Conservation (phyloP, 306 rosid species). For the Castanea crenata region DNA sequence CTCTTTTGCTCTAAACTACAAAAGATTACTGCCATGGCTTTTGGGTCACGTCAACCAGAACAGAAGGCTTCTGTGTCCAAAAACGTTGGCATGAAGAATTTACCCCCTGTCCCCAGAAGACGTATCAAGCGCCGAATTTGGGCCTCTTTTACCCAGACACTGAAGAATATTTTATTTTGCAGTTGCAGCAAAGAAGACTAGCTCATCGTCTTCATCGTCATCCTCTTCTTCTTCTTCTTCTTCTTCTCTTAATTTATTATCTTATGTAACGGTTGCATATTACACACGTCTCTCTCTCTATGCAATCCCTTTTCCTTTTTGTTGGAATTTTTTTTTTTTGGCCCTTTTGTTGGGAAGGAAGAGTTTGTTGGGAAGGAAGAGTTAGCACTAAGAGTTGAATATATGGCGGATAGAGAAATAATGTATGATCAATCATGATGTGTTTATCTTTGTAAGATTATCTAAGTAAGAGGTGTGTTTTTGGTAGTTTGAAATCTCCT, state of each 20-base stretch:
- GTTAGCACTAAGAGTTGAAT: neutral
- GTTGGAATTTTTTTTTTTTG: neutral
- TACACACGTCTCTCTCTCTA: too few relatives aligned
- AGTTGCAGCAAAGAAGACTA: neutral
- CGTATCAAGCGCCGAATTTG: neutral
- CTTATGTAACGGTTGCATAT: too few relatives aligned
- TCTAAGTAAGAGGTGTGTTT: neutral
- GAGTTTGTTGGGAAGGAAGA: too few relatives aligned
- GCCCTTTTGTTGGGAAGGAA: neutral
- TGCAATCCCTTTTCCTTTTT: neutral
- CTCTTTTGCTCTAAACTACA: neutral
- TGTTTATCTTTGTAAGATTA: neutral
- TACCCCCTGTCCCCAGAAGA: neutral
- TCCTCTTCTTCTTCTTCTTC: too few relatives aligned
- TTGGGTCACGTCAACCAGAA: neutral
- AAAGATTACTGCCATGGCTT: neutral
- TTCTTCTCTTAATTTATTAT: too few relatives aligned
- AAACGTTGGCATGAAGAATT: neutral
- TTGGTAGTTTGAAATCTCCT: too few relatives aligned
- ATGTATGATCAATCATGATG: neutral
- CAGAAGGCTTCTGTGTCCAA: neutral
- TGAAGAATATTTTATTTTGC: neutral
- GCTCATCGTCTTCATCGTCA: neutral
- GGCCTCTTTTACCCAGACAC: neutral
- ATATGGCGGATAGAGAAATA: neutral